These are phyloP conservation scores for Tulasnella sp. DNA, from an alignment of 768 basidiomycete species.

Conservation along the genomic window DNA sequence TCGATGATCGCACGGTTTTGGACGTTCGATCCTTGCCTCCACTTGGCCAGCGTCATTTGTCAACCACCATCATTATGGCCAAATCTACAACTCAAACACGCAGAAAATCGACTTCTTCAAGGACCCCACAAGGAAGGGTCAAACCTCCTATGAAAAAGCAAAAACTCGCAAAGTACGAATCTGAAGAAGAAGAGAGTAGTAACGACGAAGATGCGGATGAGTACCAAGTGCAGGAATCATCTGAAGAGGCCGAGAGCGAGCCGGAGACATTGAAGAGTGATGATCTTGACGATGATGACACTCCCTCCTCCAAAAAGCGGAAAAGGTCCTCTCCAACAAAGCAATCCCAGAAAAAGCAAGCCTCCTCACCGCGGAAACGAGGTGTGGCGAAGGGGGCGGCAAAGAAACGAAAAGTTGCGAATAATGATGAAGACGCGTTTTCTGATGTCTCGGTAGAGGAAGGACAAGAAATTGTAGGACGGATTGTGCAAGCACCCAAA, in stretches of 20 bases:
- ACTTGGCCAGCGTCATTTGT: no score
- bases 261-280: slow-evolving; percentile 27
- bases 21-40: no score
- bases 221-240: neutral
- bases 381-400: slow-evolving; percentile 19
- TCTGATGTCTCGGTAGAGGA: slow-evolving; percentile 40
- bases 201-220: neutral
- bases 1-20: no score
- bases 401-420: slow-evolving; percentile 23
- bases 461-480: slow-evolving; percentile 59
- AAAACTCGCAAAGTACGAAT: slow-evolving; percentile 3
- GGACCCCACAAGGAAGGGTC: no score
- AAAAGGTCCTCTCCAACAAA: slow-evolving; percentile 20
- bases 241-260: slow-evolving; percentile 18
- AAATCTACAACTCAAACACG: no score
- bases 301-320: slow-evolving; percentile 23
- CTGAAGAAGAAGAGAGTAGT: neutral
- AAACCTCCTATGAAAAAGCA: neutral
- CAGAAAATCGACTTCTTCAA: no score
- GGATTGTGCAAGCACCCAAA: slow-evolving; percentile 67
- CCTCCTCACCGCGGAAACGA: slow-evolving; percentile 18
- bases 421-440: slow-evolving; percentile 29
- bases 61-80: no score
- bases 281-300: slow-evolving; percentile 27
- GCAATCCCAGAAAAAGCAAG: slow-evolving; percentile 13